phyloP scores from a whole-genome alignment of 2,329 filamentous ascomycete species.

The Aspergillus sojae region DNA sequence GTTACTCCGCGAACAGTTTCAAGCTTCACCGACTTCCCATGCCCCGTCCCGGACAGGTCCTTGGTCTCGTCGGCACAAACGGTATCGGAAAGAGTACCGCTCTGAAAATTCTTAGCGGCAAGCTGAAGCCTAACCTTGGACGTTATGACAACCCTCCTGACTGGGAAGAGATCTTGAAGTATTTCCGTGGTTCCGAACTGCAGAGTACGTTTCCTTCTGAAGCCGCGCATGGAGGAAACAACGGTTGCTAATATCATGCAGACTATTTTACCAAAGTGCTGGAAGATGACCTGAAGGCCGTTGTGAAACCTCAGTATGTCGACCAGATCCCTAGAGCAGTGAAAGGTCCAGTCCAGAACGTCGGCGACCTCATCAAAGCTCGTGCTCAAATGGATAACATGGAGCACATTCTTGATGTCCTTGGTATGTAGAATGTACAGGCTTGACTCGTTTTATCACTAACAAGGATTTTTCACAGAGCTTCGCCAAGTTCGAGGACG shows the following conservation, averaged over 20 bases:
- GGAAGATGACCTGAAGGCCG: constrained; percentile 94
- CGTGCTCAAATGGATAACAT: constrained; percentile 77
- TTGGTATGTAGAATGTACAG: constrained; percentile 52
- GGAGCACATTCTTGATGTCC: constrained; percentile 76
- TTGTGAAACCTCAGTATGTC: constrained; percentile 99
- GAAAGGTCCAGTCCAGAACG: constrained; percentile 76
- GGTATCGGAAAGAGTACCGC: constrained; percentile 99
- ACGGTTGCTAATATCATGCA: constrained; percentile 39
- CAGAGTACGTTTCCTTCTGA: constrained; percentile 70
- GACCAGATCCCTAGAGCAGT: constrained; percentile 96
- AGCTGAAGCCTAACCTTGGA: constrained; percentile 96
- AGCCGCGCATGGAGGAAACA: background rate
- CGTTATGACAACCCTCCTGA: constrained; percentile 95
- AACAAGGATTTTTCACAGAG: constrained; percentile 55
- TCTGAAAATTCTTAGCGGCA: constrained; percentile 96
- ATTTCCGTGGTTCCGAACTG: constrained; percentile 95
- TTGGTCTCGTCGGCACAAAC: constrained; percentile 97
- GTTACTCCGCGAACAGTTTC: constrained; percentile 99
- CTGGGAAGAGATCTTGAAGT: constrained; percentile 98
- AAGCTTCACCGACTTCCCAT: constrained; percentile 97
- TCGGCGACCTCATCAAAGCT: constrained; percentile 75
- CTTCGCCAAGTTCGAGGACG: constrained; percentile 87
- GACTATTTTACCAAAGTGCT: constrained; percentile 99
- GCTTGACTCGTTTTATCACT: background rate
- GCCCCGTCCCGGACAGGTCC: constrained; percentile 90